Base-by-base conservation (phyloP, 2,329 filamentous ascomycete species). In the Aspergillus pseudotamarii region DNA sequence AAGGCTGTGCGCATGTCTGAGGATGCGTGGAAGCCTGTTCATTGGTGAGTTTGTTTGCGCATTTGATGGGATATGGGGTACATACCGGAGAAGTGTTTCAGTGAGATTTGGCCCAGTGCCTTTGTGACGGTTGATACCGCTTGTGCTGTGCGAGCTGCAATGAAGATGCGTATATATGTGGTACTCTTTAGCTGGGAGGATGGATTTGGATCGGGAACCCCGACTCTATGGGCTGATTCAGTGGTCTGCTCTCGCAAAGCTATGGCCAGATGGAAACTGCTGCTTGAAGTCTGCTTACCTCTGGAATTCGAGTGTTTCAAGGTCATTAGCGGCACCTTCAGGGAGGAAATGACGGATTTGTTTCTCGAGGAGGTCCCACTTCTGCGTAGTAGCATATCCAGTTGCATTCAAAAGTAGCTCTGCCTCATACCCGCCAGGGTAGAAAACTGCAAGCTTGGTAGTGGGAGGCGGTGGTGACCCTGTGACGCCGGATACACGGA, bases 271-370 rank as follows among this genome's bases (percentile, higher is more conserved):
- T 1, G 23, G 45, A 6, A 26, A 26, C 3, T 6, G 6, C 12
- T 8, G 43, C 9, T 48, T 16, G 12, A 16, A 19, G 12, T 1
- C 2, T 48, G 21, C 62, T 59, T 70, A 77, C 69, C 80, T 71
- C 69, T 86, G 84, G 58, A 86, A 86, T 43, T 86, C 83, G n/a
- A 87, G 74, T 3, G 83, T 71, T 59, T 85, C 80, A 51, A 85
- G 78, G 38, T 80, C 73, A 23, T 81, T 73, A 28, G 75, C 61
- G 6, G 78, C 72, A 1, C 75, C 76, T 32, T 80, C 72, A n/a
- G 78, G 69, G 16, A 86, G 73, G 4, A 78, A 78, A 60, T 76
- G 74, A 1, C 79, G 76, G 12, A 85, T 66, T 71, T 85, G 84
- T 6, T 72, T 75, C 66, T 86, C 83, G 28, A 82, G 74, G 0